phyloP scores from a whole-genome alignment of 163 green algal genomes.

The Coccomyxa subellipsoidea region DNA sequence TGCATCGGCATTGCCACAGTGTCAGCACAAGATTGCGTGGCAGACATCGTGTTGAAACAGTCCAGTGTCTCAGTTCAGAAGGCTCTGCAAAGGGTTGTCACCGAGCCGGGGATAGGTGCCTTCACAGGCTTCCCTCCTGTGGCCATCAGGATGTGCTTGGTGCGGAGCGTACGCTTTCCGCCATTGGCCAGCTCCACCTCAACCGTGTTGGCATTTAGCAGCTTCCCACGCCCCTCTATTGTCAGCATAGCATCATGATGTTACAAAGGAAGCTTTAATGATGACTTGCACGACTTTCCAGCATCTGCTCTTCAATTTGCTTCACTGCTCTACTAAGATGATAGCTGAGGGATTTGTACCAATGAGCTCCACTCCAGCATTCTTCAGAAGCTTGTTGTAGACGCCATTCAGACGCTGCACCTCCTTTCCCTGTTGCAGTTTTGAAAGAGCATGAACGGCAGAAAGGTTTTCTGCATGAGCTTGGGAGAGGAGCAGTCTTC shows the following conservation, averaged over 20 bases:
- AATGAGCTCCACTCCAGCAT: slow-evolving; percentile 72
- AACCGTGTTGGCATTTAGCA: slow-evolving; percentile 88
- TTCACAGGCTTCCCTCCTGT: slow-evolving; percentile 55
- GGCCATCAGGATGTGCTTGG: slow-evolving; percentile 71
- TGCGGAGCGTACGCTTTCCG: slow-evolving; percentile 35
- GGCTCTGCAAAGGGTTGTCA: background rate
- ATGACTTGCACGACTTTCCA: background rate
- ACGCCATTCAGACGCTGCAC: slow-evolving; percentile 85
- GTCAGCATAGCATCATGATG: background rate
- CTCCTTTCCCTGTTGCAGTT: slow-evolving; percentile 53
- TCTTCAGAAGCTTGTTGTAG: slow-evolving; percentile 85
- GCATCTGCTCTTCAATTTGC: too few relatives aligned
- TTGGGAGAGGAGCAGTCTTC: too few relatives aligned
- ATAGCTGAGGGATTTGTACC: slow-evolving; percentile 33
- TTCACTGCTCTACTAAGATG: too few relatives aligned
- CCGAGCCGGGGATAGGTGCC: slow-evolving; percentile 46
- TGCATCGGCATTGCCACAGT: slow-evolving; percentile 4
- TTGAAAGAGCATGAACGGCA: background rate
- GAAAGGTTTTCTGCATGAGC: too few relatives aligned
- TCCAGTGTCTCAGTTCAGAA: background rate
- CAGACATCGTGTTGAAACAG: too few relatives aligned
- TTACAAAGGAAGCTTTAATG: background rate
- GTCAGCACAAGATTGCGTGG: background rate
- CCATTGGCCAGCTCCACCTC: slow-evolving; percentile 60
- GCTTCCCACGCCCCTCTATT: slow-evolving; percentile 68